phyloP scores from a whole-genome alignment of 2,329 filamentous ascomycete genomes.

The Monosporascus ibericus region DNA sequence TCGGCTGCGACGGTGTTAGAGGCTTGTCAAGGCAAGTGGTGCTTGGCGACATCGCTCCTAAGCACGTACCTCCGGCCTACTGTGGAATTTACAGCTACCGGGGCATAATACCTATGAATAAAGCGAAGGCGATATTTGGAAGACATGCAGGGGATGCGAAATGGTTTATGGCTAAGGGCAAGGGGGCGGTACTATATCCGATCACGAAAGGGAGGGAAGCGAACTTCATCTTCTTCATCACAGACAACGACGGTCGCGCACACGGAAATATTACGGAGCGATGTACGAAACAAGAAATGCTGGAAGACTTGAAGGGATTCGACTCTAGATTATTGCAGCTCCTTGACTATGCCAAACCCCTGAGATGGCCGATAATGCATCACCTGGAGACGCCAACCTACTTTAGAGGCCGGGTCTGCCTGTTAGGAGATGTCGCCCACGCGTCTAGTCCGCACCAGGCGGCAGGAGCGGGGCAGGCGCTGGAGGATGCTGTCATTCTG shows the following conservation, averaged over 20 bases:
- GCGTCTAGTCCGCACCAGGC: constrained; percentile 20
- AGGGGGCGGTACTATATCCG: constrained; percentile 17
- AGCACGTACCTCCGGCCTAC: constrained; percentile 22
- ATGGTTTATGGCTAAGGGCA: constrained; percentile 20
- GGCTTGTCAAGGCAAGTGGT: constrained; percentile 18
- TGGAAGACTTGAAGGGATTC: constrained; percentile 16
- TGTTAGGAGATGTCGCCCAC: constrained; percentile 23
- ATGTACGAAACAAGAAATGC: constrained; percentile 21
- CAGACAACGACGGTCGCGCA: constrained; percentile 11
- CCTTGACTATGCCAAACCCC: constrained; percentile 17
- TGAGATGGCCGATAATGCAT: constrained; percentile 20
- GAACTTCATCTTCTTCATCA: constrained; percentile 20
- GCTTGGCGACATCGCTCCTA: constrained; percentile 15
- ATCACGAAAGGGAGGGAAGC: constrained; percentile 19
- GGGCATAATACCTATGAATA: constrained; percentile 22
- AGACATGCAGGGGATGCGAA: constrained; percentile 22
- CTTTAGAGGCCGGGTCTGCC: constrained; percentile 15
- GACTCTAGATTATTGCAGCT: constrained; percentile 16
- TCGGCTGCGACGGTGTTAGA: constrained; percentile 23
- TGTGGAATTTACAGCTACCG: constrained; percentile 24
- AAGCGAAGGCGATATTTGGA: constrained; percentile 19
- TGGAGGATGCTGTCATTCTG: constrained; percentile 22
- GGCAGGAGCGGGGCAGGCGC: constrained; percentile 20
- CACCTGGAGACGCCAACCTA: constrained; percentile 19
- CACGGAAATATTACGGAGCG: constrained; percentile 14